Conservation (phyloP, 306 rosid species). For the Prunus fruticosa region DNA sequence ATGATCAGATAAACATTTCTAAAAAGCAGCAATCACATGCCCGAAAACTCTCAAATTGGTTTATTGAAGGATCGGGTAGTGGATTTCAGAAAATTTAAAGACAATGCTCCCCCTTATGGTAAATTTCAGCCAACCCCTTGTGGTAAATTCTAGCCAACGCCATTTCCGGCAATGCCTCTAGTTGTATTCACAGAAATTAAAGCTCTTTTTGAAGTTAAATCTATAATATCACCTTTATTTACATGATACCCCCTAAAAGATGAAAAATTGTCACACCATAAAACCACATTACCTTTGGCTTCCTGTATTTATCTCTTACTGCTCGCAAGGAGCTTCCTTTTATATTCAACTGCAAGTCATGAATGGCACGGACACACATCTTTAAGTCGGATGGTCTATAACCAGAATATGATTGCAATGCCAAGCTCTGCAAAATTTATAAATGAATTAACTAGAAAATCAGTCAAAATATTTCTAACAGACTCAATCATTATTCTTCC, state of each 20-base stretch:
- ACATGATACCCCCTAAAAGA: background rate
- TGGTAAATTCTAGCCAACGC: background rate
- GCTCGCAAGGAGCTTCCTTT: constrained; percentile 29
- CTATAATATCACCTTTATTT: background rate
- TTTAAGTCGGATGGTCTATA: constrained; percentile 35
- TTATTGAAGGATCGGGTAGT: background rate
- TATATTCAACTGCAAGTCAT: constrained; percentile 34
- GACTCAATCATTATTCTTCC: background rate
- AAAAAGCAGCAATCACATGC: background rate
- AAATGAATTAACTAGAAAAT: background rate
- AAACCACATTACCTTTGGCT: constrained; percentile 30
- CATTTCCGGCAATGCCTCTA: too few relatives aligned
- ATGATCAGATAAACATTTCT: background rate
- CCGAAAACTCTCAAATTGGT: background rate
- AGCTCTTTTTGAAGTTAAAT: background rate
- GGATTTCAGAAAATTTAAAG: background rate
- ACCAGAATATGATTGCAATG: constrained; percentile 31
- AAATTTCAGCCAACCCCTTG: background rate
- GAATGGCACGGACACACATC: constrained; percentile 44
- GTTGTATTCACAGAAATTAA: background rate
- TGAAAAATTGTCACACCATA: background rate
- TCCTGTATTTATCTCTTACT: constrained; percentile 35
- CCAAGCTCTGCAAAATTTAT: constrained; percentile 24
- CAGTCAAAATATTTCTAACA: background rate
- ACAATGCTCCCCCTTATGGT: background rate